Base-by-base conservation (phyloP, 148 eudicot genomes). In the Euryodendron excelsum region DNA sequence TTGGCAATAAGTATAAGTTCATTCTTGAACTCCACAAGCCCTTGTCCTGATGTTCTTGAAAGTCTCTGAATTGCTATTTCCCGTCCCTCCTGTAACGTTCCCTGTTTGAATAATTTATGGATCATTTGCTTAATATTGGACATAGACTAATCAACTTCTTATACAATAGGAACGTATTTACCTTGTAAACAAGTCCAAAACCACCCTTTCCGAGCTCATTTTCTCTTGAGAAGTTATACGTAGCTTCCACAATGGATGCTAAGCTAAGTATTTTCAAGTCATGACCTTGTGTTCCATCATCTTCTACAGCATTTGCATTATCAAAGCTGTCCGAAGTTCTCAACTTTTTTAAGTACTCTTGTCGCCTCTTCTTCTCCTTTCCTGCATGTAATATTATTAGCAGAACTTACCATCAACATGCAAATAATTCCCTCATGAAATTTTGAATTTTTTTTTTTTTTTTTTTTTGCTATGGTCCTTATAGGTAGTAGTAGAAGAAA, bases 141-240 rank as follows among this genome's bases (percentile, higher is more conserved):
- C 11, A 44, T n/a, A n/a, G n/a, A n/a, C n/a, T n/a, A n/a, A n/a
- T n/a, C 0, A 14, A 20, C 37, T 44, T 11, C 31, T 27, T 25
- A 60, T 60, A 8, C 33, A 27, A 12, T 11, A 60, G 31, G 13
- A 52, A 50, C 9, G 11, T 4, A 2, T 14, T 6, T 64, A 79
- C 81, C 81, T 79, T 72, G 72, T 79, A 79, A 48, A 79, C 77
- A 50, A 71, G 81, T 34, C 81, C 81, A 73, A 79, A 79, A 36
- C 77, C 81, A 31, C 81, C 77, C 77, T 79, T 21, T 62, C 81
- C 81, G 20, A 79, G 81, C 72, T 79, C 63, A 36, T 79, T 79
- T 79, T 71, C 72, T 28, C 0, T 37, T 11, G 77, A 79, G 69
- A 79, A 79, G 81, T 52, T 59, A 66, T 79, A 50, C 73, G 81